Percentiles rank a stretch among this genome's conserved stretches.
These are phyloP conservation scores for Podosphaera xanthii DNA, from an alignment of 2,329 filamentous ascomycete genomes.

Conservation along the genomic window DNA sequence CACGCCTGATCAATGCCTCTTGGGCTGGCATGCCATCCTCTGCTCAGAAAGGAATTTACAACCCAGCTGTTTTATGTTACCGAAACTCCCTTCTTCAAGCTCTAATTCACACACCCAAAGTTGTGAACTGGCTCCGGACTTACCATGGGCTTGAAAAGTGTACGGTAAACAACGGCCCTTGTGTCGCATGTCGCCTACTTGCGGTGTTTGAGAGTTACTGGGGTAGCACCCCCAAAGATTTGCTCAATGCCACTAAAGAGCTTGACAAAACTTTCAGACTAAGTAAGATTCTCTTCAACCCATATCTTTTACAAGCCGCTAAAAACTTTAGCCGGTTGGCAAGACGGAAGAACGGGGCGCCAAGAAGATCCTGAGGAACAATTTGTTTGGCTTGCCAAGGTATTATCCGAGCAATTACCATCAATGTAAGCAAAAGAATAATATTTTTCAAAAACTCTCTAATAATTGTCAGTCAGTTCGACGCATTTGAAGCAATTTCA, in stretches of 20 bases:
- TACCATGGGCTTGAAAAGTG: neutral
- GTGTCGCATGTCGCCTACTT: slow-evolving; percentile 5
- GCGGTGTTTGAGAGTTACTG: slow-evolving; percentile 6
- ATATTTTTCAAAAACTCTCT: neutral
- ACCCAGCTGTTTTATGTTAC: slow-evolving; percentile 15
- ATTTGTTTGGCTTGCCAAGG: slow-evolving; percentile 10
- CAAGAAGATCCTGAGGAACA: slow-evolving; percentile 17
- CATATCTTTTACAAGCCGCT: slow-evolving; percentile 1
- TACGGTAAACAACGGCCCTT: neutral
- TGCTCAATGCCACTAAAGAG: slow-evolving; percentile 1
- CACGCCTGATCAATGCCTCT: neutral
- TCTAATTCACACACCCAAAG: slow-evolving; percentile 15
- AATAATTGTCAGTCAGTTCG: neutral
- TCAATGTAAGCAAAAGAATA: slow-evolving; percentile 6
- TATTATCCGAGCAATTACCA: slow-evolving; percentile 12
- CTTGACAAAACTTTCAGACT: slow-evolving; percentile 5
- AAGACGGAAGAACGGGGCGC: slow-evolving; percentile 3
- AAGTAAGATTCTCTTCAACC: neutral
- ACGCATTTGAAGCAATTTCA: slow-evolving; percentile 4
- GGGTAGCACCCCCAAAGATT: slow-evolving; percentile 3
- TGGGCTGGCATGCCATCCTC: slow-evolving; percentile 8
- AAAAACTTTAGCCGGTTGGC: neutral
- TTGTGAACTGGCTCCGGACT: slow-evolving; percentile 12
- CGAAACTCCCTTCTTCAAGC: slow-evolving; percentile 16
- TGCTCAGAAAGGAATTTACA: slow-evolving; percentile 12